Conservation (phyloP, 1,139 yeast species). For the Geotrichum siamense region DNA sequence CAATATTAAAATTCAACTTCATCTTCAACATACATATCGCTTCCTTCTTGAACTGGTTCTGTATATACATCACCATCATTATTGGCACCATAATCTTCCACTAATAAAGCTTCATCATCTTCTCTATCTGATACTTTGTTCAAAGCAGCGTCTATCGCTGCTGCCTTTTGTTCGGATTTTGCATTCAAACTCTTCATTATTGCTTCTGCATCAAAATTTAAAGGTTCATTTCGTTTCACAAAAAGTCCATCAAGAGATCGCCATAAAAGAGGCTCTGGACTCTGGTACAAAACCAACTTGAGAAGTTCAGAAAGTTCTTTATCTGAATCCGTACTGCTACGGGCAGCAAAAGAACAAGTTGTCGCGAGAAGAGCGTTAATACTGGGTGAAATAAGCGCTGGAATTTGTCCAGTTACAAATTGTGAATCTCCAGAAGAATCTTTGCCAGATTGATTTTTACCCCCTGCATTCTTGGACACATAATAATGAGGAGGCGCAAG, state of each 20-base stretch:
- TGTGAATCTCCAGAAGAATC: conserved; percentile 14
- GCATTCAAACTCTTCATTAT: conserved; percentile 5
- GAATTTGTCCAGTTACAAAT: conserved; percentile 21
- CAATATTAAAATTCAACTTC: background rate
- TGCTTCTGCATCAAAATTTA: conserved; percentile 16
- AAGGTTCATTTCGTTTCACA: conserved; percentile 18
- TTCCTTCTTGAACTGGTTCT: conserved; percentile 1
- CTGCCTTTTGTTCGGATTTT: conserved; percentile 4
- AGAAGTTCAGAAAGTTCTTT: conserved; percentile 13
- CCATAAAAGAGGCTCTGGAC: conserved; percentile 24
- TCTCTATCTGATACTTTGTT: conserved; percentile 51
- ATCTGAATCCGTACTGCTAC: conserved; percentile 1
- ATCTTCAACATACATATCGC: background rate
- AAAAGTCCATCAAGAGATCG: conserved; percentile 22
- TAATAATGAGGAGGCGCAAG: conserved; percentile 22
- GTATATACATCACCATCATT: conserved; percentile 4
- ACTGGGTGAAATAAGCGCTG: conserved; percentile 22
- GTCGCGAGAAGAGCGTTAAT: conserved; percentile 22
- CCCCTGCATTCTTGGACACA: conserved; percentile 18
- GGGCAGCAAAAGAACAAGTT: conserved; percentile 12
- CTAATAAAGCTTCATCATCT: background rate
- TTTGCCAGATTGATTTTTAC: conserved; percentile 3
- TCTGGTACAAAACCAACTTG: conserved; percentile 20
- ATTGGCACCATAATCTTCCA: conserved; percentile 5
- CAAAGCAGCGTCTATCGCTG: conserved; percentile 1